Evolutionary conservation across 1,139 yeast genomes (phyloP).

Genomic region (Geotrichum cucujoidarum): DNA sequence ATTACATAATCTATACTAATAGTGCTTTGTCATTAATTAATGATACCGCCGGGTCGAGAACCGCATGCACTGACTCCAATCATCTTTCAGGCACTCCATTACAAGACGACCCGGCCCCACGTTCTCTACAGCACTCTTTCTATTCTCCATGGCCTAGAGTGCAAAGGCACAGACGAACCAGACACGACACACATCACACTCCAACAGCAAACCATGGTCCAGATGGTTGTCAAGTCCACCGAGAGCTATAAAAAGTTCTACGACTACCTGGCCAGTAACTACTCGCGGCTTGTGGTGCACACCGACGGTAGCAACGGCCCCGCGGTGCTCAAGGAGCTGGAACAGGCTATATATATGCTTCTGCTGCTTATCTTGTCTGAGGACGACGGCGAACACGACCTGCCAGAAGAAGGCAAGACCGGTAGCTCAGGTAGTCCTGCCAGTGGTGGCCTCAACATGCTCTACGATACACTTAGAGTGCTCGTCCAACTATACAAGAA

Average conservation of each 20-base stretch:
- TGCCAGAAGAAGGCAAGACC: slow-evolving; percentile 16
- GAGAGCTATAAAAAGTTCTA: slow-evolving; percentile 8
- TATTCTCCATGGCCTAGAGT: too few relatives aligned
- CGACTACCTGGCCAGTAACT: slow-evolving; percentile 8
- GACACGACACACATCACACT: neutral
- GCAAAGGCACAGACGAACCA: neutral
- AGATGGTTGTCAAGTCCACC: slow-evolving; percentile 4
- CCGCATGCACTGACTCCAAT: too few relatives aligned
- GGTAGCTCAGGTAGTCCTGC: too few relatives aligned
- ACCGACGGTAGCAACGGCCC: neutral
- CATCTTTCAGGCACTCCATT: too few relatives aligned
- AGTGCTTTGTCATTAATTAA: too few relatives aligned
- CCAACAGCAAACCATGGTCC: slow-evolving; percentile 3
- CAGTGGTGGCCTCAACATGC: slow-evolving; percentile 9
- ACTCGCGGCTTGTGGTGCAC: slow-evolving; percentile 1
- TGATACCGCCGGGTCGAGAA: too few relatives aligned
- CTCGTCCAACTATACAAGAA: slow-evolving; percentile 8
- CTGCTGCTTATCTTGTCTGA: slow-evolving; percentile 6
- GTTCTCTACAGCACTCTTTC: too few relatives aligned
- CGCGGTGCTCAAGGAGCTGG: slow-evolving; percentile 7
- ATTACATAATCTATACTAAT: too few relatives aligned
- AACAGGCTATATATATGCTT: slow-evolving; percentile 10
- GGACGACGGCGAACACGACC: slow-evolving; percentile 9
- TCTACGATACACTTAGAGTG: slow-evolving; percentile 8
- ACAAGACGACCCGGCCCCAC: too few relatives aligned